Conservation (phyloP, 352 stramenopile species). For the Phytopythium boreale region DNA sequence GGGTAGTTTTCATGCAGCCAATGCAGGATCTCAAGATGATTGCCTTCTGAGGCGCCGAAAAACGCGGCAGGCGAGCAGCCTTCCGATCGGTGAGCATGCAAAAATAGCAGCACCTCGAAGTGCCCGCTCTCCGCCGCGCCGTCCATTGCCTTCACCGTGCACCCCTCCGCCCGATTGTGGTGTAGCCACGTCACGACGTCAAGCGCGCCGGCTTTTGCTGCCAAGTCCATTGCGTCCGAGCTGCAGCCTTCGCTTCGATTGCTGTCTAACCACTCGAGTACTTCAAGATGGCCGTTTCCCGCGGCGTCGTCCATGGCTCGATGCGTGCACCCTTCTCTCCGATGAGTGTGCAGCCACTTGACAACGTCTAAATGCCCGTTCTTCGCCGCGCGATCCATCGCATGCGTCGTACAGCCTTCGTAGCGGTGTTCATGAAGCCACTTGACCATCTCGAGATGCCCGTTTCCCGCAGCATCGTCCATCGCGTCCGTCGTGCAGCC, state of each 20-base stretch:
- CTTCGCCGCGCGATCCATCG: constrained; percentile 5
- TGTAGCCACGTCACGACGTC: constrained; percentile 25
- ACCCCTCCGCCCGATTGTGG: constrained; percentile 16
- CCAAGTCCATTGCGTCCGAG: constrained; percentile 18
- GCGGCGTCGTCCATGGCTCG: constrained; percentile 10
- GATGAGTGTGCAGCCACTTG: constrained; percentile 2
- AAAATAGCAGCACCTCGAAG: constrained; percentile 24
- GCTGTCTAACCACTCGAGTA: constrained; percentile 5
- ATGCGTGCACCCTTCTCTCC: not conserved
- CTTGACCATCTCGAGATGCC: constrained; percentile 22
- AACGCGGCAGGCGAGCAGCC: constrained; percentile 24
- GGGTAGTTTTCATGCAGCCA: constrained; percentile 30
- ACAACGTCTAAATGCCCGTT: constrained; percentile 10
- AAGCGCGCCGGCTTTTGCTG: constrained; percentile 15
- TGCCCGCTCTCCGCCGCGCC: constrained; percentile 20
- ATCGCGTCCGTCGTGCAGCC: constrained; percentile 20
- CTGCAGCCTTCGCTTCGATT: constrained; percentile 15
- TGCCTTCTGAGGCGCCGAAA: constrained; percentile 20
- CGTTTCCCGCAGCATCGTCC: constrained; percentile 19
- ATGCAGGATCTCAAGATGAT: constrained; percentile 19
- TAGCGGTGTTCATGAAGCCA: constrained; percentile 22
- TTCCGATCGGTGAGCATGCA: constrained; percentile 14
- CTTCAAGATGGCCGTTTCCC: not conserved
- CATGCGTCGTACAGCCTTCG: constrained; percentile 3
- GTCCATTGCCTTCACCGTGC: constrained; percentile 25